phyloP scores from a whole-genome alignment of 2,329 filamentous ascomycete species.

The Nemania sp. region DNA sequence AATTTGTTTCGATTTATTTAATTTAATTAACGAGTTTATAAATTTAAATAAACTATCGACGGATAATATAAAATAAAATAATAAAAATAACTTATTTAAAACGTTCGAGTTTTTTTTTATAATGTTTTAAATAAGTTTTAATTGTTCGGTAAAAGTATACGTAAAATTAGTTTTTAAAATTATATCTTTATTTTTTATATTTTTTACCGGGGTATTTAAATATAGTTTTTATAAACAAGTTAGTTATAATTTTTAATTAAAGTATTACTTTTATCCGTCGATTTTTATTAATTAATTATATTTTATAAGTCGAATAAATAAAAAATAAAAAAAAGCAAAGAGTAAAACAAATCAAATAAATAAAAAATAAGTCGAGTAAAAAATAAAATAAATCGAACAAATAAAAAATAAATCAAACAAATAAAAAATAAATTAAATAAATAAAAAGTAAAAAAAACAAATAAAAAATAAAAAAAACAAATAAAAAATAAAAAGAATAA shows the following conservation, averaged over 20 bases:
- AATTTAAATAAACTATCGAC: constrained; percentile 15
- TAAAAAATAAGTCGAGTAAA: too few relatives aligned
- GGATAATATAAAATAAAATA: constrained; percentile 30
- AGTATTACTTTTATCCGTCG: not conserved
- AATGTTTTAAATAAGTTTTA: constrained; percentile 30
- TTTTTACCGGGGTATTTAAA: constrained; percentile 11
- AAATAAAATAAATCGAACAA: too few relatives aligned
- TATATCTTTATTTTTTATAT: constrained; percentile 33
- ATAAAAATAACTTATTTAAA: constrained; percentile 21
- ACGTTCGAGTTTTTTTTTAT: constrained; percentile 28
- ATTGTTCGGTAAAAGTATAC: constrained; percentile 28
- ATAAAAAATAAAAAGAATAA: too few relatives aligned
- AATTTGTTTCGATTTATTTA: not conserved
- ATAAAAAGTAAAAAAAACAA: too few relatives aligned
- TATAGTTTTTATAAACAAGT: not conserved
- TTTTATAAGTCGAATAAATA: constrained; percentile 40
- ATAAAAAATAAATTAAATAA: too few relatives aligned
- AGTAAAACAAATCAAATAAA: too few relatives aligned
- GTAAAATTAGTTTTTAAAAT: constrained; percentile 40
- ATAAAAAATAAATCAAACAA: too few relatives aligned
- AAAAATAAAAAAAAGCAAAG: too few relatives aligned
- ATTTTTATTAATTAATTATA: constrained; percentile 6
- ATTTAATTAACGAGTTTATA: constrained; percentile 5
- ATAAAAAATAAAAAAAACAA: too few relatives aligned
- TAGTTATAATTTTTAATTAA: not conserved